phyloP scores from a whole-genome alignment of 192 early-diverging fungal species.

The Physocladia obscura region DNA sequence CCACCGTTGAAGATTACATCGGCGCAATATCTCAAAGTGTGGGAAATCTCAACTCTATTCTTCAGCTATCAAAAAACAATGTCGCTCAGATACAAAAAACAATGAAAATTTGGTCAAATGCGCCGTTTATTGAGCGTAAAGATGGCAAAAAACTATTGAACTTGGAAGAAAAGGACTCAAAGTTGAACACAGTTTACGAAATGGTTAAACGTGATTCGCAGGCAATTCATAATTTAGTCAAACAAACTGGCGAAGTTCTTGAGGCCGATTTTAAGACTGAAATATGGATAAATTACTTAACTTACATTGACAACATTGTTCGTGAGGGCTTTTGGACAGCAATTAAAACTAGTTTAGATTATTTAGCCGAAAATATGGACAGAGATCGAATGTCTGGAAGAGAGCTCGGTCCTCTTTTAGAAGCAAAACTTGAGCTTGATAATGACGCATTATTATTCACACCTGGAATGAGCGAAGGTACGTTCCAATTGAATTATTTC shows the following conservation, averaged over 20 bases:
- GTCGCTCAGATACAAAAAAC: constrained; percentile 62
- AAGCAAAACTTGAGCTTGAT: constrained; percentile 62
- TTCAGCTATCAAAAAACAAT: constrained; percentile 62
- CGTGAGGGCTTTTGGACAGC: constrained; percentile 54
- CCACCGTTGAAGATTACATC: constrained; percentile 56
- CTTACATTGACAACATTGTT: constrained; percentile 57
- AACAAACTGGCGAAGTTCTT: constrained; percentile 50
- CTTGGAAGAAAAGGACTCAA: constrained; percentile 63
- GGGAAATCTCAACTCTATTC: constrained; percentile 50
- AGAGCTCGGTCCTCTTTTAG: constrained; percentile 58
- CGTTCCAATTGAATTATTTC: background rate
- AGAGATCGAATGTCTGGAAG: constrained; percentile 34
- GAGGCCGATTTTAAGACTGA: constrained; percentile 45
- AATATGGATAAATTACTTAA: constrained; percentile 53
- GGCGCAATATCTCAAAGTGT: constrained; percentile 48
- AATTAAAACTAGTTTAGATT: constrained; percentile 57
- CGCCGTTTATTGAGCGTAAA: constrained; percentile 59
- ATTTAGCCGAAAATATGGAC: constrained; percentile 63
- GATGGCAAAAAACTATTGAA: constrained; percentile 64
- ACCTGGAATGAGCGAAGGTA: constrained; percentile 62
- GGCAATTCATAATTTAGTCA: constrained; percentile 47
- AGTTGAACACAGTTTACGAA: constrained; percentile 53
- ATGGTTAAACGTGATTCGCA: constrained; percentile 56
- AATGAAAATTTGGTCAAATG: constrained; percentile 59
- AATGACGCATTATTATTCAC: constrained; percentile 57